These are phyloP conservation scores for Beauveria caledonica DNA, from an alignment of 2,329 filamentous ascomycete genomes.

Conservation along the genomic window DNA sequence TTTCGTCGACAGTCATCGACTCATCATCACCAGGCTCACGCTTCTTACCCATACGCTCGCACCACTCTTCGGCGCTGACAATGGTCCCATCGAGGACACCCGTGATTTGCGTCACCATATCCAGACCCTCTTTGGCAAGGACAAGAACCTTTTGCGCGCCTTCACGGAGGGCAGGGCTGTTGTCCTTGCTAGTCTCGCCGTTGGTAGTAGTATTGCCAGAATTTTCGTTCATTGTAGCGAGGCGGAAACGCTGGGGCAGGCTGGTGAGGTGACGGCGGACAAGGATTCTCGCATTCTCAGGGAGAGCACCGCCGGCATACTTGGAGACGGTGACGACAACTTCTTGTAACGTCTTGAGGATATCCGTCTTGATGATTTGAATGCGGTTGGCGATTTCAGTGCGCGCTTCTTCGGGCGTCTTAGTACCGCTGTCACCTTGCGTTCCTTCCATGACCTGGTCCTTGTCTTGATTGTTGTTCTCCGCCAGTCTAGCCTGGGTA, in stretches of 20 bases:
- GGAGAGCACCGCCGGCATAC: slow-evolving; percentile 84
- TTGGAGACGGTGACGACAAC: slow-evolving; percentile 80
- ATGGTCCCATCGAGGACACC: slow-evolving; percentile 84
- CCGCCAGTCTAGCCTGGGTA: slow-evolving; percentile 14
- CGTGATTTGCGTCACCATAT: slow-evolving; percentile 90
- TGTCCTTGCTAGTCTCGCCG: slow-evolving; percentile 24
- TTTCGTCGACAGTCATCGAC: slow-evolving; percentile 16
- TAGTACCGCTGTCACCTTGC: slow-evolving; percentile 13
- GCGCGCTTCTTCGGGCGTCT: slow-evolving; percentile 22
- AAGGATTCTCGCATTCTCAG: slow-evolving; percentile 76
- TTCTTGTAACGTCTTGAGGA: slow-evolving; percentile 70
- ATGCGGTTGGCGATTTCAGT: slow-evolving; percentile 53
- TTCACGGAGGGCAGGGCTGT: slow-evolving; percentile 34
- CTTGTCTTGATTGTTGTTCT: slow-evolving; percentile 16
- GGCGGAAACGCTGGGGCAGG: slow-evolving; percentile 72
- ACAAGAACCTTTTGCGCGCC: slow-evolving; percentile 72
- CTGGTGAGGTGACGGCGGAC: slow-evolving; percentile 79
- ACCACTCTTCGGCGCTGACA: slow-evolving; percentile 85
- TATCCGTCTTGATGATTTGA: slow-evolving; percentile 57
- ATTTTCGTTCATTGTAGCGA: slow-evolving; percentile 49
- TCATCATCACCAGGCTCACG: slow-evolving; percentile 17
- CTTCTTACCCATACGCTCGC: slow-evolving; percentile 59
- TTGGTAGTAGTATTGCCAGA: slow-evolving; percentile 20
- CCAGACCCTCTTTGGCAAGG: slow-evolving; percentile 80
- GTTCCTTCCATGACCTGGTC: slow-evolving; percentile 18